A percentile compares a stretch with the other conserved stretches of the same genome.
These are phyloP conservation scores for Podaxis sp. DNA, from an alignment of 768 basidiomycete species.

Conservation along the genomic window DNA sequence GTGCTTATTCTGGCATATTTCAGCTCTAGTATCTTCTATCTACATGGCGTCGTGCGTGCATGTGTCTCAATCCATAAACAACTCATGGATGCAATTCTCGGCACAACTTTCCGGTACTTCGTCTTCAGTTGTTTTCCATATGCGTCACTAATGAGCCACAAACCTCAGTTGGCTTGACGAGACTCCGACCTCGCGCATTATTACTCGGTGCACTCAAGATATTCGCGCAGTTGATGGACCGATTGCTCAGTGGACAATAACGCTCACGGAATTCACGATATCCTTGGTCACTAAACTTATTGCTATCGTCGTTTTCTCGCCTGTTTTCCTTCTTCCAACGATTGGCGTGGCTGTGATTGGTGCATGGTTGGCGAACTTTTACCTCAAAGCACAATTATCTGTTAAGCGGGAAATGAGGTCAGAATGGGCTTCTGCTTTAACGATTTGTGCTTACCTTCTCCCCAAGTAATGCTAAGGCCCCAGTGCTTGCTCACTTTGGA, in stretches of 20 bases:
- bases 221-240: slow-evolving; percentile 55
- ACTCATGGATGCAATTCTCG: slow-evolving; percentile 52
- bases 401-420: slow-evolving; percentile 48
- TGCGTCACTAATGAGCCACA: background rate
- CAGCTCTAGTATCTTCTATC: slow-evolving; percentile 35
- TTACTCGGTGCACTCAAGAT: slow-evolving; percentile 66
- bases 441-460: slow-evolving; percentile 7
- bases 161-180: slow-evolving; percentile 44
- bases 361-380: slow-evolving; percentile 39
- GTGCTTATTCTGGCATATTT: slow-evolving; percentile 27
- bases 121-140: slow-evolving; percentile 5
- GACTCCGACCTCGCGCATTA: slow-evolving; percentile 51
- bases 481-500: slow-evolving; percentile 45
- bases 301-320: slow-evolving; percentile 43
- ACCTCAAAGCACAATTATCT: slow-evolving; percentile 45
- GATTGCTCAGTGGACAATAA: slow-evolving; percentile 27
- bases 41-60: slow-evolving; percentile 50
- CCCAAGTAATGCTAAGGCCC: slow-evolving; percentile 26
- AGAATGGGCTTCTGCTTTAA: slow-evolving; percentile 26
- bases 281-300: slow-evolving; percentile 40
- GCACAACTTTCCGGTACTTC: slow-evolving; percentile 55
- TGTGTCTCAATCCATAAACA: slow-evolving; percentile 51
- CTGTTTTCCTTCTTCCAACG: slow-evolving; percentile 46
- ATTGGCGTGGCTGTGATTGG: slow-evolving; percentile 41
- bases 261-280: slow-evolving; percentile 27